Evolutionary conservation across 768 basidiomycete genomes (phyloP).

Genomic region (Pleurotus tuber-regium): DNA sequence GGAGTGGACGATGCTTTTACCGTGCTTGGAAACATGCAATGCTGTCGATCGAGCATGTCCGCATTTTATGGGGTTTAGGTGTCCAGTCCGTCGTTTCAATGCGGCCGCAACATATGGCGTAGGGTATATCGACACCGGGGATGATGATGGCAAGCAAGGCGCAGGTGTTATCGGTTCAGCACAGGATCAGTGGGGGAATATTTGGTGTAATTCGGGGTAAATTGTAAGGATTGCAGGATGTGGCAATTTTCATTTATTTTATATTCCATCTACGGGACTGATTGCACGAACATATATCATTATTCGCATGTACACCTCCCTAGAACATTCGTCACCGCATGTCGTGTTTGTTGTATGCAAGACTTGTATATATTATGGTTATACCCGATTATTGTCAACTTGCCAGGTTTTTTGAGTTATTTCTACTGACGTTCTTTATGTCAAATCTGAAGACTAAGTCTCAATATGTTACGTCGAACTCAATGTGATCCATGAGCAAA

Average conservation of each 20-base stretch:
- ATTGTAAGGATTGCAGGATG: constrained; percentile 8
- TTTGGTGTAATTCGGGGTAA: constrained; percentile 62
- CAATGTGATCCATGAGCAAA: no score
- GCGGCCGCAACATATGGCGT: constrained; percentile 72
- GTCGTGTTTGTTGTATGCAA: no score
- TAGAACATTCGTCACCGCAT: no score
- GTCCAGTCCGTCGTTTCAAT: constrained; percentile 60
- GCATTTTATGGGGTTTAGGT: constrained; percentile 63
- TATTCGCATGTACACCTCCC: background rate
- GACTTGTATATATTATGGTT: no score
- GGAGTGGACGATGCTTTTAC: constrained; percentile 62
- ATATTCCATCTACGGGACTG: background rate
- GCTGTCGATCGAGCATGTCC: constrained; percentile 78
- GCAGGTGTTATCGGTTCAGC: constrained; percentile 50
- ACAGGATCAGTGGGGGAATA: constrained; percentile 71
- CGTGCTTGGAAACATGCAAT: constrained; percentile 79
- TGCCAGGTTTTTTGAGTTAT: no score
- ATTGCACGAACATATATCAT: background rate
- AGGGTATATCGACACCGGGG: constrained; percentile 63
- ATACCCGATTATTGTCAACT: no score
- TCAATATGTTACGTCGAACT: no score
- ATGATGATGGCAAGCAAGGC: constrained; percentile 39
- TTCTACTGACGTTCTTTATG: no score
- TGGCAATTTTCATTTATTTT: no score
- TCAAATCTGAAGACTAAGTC: no score